Evolutionary conservation across 176 grass and related monocot genomes (phyloP), one percentile per base, ranked within the genome.

Genomic region (Oryza australiensis): DNA sequence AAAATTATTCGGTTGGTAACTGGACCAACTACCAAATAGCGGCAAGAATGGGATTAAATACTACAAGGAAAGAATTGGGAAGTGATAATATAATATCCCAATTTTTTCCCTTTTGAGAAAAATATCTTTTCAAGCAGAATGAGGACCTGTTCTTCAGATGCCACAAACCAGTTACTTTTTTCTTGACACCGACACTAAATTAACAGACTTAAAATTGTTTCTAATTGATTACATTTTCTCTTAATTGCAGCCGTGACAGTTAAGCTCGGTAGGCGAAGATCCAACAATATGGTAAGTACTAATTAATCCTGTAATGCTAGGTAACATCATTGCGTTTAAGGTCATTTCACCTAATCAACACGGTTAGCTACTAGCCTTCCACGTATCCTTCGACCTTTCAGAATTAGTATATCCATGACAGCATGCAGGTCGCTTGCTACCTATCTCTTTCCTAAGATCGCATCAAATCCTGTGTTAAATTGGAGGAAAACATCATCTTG

Each of bases 241-340:
- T 26, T 34, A 51, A 38, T 5, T 45, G 37, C 23, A 68, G 22
- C 83, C 28, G 42, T 79, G 75, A 48, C 34, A 35, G 45, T 55
- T 62, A 88, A 84, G 60, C 68, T 79, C 20, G 18, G 63, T 41
- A 69, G 82, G 82, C 65, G 12, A 67, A 38, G 22, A 67, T 68
- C 46, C 46, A 35, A 22, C 40, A 64, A 10, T 68, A 48, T 66
- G 59, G 59, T 77, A 42, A 30, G 41, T 53, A 23, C 27, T 12
- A 51, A 26, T 46, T 12, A 38, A 26, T 35, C 66, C 41, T 65
- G 73, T 71, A 5, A 43, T 34, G 57, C 64, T 22, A 65, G 18
- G 40, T 38, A 29, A 2, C 18, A 28, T 29, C 64, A 34, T 18
- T 66, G 73, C 12, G 30, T 43, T 83, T 63, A 35, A 42, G 24